A percentile compares a stretch with the other conserved stretches of the same genome.
These are phyloP conservation scores for Cerioporus squamosus DNA, from an alignment of 1,284 basidiomycete species.

Conservation along the genomic window DNA sequence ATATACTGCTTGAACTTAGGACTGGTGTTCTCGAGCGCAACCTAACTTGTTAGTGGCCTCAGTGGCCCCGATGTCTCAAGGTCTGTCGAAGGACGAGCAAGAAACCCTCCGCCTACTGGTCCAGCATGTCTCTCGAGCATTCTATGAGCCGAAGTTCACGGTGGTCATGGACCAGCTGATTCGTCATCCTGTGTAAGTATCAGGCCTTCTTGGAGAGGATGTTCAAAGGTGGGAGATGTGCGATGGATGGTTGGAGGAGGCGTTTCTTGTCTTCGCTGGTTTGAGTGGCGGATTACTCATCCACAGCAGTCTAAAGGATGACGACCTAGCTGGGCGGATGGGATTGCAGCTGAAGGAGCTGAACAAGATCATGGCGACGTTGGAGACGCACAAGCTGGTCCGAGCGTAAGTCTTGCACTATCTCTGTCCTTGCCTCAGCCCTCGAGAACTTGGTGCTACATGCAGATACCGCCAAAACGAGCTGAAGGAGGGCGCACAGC, in stretches of 20 bases:
- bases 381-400: slow-evolving; percentile 86
- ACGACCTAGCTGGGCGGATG: slow-evolving; percentile 87
- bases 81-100: slow-evolving; percentile 68
- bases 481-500: slow-evolving; percentile 81
- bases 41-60: slow-evolving; percentile 16
- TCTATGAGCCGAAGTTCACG: slow-evolving; percentile 93
- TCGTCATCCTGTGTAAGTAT: slow-evolving; percentile 86
- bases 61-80: slow-evolving; percentile 33
- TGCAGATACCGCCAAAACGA: slow-evolving; percentile 83
- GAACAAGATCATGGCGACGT: slow-evolving; percentile 87
- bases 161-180: slow-evolving; percentile 94
- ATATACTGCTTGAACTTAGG: not conserved
- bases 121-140: slow-evolving; percentile 90
- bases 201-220: not conserved
- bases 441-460: not conserved
- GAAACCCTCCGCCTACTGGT: slow-evolving; percentile 81
- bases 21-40: not conserved
- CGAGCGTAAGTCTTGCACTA: slow-evolving; percentile 63
- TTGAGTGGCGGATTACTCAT: slow-evolving; percentile 13
- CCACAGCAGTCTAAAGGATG: slow-evolving; percentile 78
- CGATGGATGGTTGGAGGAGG: slow-evolving; percentile 1
- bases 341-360: slow-evolving; percentile 93
- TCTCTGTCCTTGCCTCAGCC: not conserved
- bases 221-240: not conserved
- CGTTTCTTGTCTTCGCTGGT: not conserved